Evolutionary conservation across 495 filamentous ascomycete genomes (phyloP).

Genomic region (Terfezia claveryi): DNA sequence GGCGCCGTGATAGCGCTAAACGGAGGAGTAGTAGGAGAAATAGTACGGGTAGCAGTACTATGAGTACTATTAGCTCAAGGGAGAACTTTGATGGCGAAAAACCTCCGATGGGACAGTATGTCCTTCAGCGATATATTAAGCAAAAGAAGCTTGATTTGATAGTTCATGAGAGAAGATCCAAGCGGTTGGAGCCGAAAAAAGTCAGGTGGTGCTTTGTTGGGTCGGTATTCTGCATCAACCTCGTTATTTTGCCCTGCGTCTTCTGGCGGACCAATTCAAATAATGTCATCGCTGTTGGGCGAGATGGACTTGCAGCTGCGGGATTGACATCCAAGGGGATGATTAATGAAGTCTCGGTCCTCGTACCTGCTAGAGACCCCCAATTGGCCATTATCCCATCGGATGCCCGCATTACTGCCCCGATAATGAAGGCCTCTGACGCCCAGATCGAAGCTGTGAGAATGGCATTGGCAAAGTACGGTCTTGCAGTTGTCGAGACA

Average conservation of each 20-base stretch:
- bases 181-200: neutral
- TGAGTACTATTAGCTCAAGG: neutral
- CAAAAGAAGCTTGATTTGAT: constrained; percentile 18
- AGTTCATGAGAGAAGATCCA: neutral
- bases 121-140: constrained; percentile 20
- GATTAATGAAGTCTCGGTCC: neutral
- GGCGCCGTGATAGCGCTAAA: neutral
- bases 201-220: constrained; percentile 16
- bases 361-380: neutral
- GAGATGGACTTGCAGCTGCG: constrained; percentile 1
- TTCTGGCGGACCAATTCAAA: constrained; percentile 13
- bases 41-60: neutral
- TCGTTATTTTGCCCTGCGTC: constrained; percentile 14
- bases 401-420: neutral
- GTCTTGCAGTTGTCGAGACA: constrained; percentile 5
- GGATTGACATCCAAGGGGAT: neutral
- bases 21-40: neutral
- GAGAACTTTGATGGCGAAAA: neutral
- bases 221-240: constrained; percentile 15
- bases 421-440: neutral
- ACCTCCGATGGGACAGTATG: constrained; percentile 1
- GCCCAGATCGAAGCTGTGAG: neutral
- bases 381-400: neutral
- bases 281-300: constrained; percentile 3
- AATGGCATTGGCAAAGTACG: neutral